These are phyloP conservation scores for Talaromyces islandicus DNA, from an alignment of 2,329 filamentous ascomycete genomes.

Conservation along the genomic window DNA sequence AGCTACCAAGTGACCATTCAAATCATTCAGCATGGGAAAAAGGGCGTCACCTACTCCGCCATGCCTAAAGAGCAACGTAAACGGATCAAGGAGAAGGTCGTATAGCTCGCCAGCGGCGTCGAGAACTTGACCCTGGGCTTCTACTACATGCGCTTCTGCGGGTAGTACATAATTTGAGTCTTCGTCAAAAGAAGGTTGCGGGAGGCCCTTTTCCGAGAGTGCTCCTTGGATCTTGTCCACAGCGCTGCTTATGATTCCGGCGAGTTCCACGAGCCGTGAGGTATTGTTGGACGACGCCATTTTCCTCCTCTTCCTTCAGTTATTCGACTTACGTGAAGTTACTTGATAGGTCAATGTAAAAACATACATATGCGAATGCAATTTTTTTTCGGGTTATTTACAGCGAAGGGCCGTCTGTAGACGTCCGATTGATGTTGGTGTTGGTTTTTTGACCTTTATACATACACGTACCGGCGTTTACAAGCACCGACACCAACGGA, in stretches of 20 bases:
- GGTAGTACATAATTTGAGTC: background rate
- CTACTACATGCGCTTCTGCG: background rate
- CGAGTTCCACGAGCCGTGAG: background rate
- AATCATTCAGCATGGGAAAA: background rate
- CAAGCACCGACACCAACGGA: background rate
- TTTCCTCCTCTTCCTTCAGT: background rate
- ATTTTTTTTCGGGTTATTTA: background rate
- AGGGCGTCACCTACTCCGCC: background rate
- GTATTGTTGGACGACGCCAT: background rate
- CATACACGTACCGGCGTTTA: background rate
- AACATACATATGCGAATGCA: background rate
- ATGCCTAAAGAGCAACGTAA: background rate
- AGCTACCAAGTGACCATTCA: background rate
- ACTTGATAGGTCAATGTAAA: background rate
- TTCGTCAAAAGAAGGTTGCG: background rate
- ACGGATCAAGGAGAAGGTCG: slow-evolving; percentile 2
- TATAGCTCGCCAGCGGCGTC: background rate
- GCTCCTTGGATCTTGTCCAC: background rate
- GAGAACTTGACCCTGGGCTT: background rate
- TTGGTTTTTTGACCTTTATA: background rate
- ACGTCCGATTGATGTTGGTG: background rate
- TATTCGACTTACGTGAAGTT: background rate
- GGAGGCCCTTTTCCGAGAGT: background rate
- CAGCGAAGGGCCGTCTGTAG: background rate
- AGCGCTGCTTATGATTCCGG: background rate